Base-by-base conservation (phyloP, 768 basidiomycete genomes). In the Podaxis sp. region DNA sequence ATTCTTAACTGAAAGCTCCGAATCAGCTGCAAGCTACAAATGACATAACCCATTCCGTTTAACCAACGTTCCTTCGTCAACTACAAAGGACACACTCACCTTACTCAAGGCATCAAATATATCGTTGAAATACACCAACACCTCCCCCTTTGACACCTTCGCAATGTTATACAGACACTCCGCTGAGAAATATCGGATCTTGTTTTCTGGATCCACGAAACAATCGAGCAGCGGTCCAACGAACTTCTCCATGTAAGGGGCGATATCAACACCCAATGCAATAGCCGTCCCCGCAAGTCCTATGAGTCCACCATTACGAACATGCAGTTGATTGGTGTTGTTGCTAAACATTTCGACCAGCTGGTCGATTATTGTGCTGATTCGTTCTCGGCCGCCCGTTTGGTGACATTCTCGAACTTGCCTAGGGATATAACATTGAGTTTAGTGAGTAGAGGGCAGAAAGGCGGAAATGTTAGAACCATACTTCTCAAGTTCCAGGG, bases 161-260 rank as follows among this genome's bases (percentile, higher is more conserved):
- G 92, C 93, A 66, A 99, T 96, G 76, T 99, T 99, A 79, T 99
- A 99, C 65, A 99, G 77, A 70, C 95, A 96, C 73, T 99, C 97
- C 25, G 94, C 96, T 4, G 96, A 96, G 79, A 97, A 98, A 77
- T 98, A 99, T 49, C 94, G 86, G 64, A 98, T 94, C 71, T 94
- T 84, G 76, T 93, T 94, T 80, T 98, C 96, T 2, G 90, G 82
- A 73, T 99, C 97, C 64, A 89, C 86, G 74, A 99, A 97, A 75
- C 96, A 97, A 57, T 85, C 84, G 27, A 98, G 83, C 36, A 99
- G 82, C 2, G 93, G 90, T 47, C 90, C 88, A 38, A 97, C 84
- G 71, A 99, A 97, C 68, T 89, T 90, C 63, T 93, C 92, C 86
- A 98, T 92, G 77, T 96, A 95, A 6, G 93, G 91, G 7, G 96